Evolutionary conservation across 2,329 filamentous ascomycete species (phyloP).

Genomic region (Pseudogymnoascus sp.): DNA sequence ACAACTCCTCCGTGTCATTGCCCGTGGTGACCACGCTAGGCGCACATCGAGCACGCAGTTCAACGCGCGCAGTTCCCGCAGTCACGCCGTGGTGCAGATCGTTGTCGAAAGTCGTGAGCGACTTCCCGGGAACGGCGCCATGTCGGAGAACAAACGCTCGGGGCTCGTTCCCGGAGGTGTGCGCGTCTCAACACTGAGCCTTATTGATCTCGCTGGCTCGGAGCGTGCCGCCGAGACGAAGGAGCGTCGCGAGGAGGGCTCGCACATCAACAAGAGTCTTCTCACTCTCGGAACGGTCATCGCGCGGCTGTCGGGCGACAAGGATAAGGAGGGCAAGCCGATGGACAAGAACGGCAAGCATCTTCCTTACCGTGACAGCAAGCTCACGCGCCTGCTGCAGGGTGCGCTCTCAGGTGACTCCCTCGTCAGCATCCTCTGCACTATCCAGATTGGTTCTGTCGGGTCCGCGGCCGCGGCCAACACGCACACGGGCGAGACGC

Average conservation of each 20-base stretch:
- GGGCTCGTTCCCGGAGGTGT: constrained; percentile 77
- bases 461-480: constrained; percentile 62
- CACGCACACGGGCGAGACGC: constrained; percentile 74
- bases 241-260: constrained; percentile 85
- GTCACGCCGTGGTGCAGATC: constrained; percentile 96
- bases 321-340: constrained; percentile 67
- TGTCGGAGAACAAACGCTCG: constrained; percentile 55
- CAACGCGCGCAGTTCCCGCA: constrained; percentile 92
- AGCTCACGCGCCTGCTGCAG: constrained; percentile 86
- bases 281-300: constrained; percentile 94
- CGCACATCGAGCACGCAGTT: constrained; percentile 93
- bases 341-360: constrained; percentile 82
- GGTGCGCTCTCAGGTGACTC: constrained; percentile 88
- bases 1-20: constrained; percentile 88
- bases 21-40: constrained; percentile 82
- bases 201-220: constrained; percentile 94
- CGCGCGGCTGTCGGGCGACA: constrained; percentile 78
- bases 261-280: constrained; percentile 97
- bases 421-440: constrained; percentile 93
- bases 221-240: constrained; percentile 94
- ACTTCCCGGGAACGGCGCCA: constrained; percentile 42
- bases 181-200: constrained; percentile 83
- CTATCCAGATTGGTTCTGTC: constrained; percentile 77
- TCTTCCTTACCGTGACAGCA: constrained; percentile 93
- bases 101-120: constrained; percentile 95